Evolutionary conservation across 2,329 filamentous ascomycete genomes (phyloP).

Genomic region (Arthroderma sp.): DNA sequence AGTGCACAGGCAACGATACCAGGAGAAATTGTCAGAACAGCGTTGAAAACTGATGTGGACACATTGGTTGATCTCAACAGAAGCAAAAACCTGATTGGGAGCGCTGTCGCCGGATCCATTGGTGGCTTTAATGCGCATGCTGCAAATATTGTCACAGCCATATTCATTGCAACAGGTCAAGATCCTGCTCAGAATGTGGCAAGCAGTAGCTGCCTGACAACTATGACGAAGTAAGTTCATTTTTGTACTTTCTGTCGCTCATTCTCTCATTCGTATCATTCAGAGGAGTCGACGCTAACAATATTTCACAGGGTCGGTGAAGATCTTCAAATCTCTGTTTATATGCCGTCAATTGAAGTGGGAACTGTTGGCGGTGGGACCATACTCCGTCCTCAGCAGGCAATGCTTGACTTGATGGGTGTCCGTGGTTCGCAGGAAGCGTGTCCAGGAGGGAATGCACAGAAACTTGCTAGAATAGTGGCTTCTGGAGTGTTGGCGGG

Average conservation of each 20-base stretch:
- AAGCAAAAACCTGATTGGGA: slow-evolving; percentile 89
- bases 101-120: slow-evolving; percentile 81
- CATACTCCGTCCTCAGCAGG: slow-evolving; percentile 85
- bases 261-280: background rate
- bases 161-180: slow-evolving; percentile 92
- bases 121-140: slow-evolving; percentile 98
- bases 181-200: slow-evolving; percentile 97
- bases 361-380: slow-evolving; percentile 94
- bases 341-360: slow-evolving; percentile 95
- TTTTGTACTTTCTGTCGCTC: background rate
- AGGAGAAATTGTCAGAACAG: slow-evolving; percentile 66
- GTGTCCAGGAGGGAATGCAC: slow-evolving; percentile 79
- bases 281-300: slow-evolving; percentile 12
- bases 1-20: slow-evolving; percentile 96
- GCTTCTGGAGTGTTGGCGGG: slow-evolving; percentile 79
- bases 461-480: slow-evolving; percentile 76
- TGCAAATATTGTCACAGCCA: slow-evolving; percentile 95
- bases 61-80: slow-evolving; percentile 85
- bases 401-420: slow-evolving; percentile 93
- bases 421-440: slow-evolving; percentile 84
- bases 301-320: slow-evolving; percentile 55
- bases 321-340: slow-evolving; percentile 88
- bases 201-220: slow-evolving; percentile 91
- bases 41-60: slow-evolving; percentile 87
- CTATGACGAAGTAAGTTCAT: slow-evolving; percentile 89